phyloP scores from a whole-genome alignment of 768 basidiomycete genomes.

The Mycena albidolilacea region DNA sequence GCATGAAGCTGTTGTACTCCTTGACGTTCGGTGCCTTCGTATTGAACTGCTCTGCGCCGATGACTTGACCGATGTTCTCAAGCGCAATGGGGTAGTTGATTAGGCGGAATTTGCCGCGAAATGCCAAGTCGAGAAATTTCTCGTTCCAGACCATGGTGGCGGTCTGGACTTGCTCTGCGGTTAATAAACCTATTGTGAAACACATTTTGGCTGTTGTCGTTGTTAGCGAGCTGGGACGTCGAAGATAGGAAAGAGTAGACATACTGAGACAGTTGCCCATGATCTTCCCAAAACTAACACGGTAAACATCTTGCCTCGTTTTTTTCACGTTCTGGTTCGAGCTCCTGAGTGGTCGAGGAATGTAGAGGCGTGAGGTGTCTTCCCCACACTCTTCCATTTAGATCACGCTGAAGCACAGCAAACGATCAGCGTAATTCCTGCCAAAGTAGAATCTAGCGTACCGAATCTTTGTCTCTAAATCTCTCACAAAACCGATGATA shows the following conservation, averaged over 20 bases:
- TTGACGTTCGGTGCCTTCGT: neutral
- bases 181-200: neutral
- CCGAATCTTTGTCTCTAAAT: constrained; percentile 8
- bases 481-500: neutral
- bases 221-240: neutral
- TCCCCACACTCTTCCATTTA: constrained; percentile 4
- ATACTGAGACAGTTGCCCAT: constrained; percentile 4
- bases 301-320: neutral
- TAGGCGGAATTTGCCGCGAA: neutral
- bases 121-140: too few relatives aligned
- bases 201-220: neutral
- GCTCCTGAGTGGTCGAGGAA: constrained; percentile 6
- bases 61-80: neutral
- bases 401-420: neutral
- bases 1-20: constrained; percentile 2
- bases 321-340: constrained; percentile 8
- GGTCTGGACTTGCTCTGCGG: neutral
- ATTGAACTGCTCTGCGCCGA: too few relatives aligned
- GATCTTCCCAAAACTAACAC: constrained; percentile 1
- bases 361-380: neutral
- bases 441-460: neutral
- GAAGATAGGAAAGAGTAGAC: neutral
- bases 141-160: neutral
- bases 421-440: neutral
- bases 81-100: neutral